Base-by-base conservation (phyloP, 2,329 filamentous ascomycete genomes). In the Claviceps sp. region DNA sequence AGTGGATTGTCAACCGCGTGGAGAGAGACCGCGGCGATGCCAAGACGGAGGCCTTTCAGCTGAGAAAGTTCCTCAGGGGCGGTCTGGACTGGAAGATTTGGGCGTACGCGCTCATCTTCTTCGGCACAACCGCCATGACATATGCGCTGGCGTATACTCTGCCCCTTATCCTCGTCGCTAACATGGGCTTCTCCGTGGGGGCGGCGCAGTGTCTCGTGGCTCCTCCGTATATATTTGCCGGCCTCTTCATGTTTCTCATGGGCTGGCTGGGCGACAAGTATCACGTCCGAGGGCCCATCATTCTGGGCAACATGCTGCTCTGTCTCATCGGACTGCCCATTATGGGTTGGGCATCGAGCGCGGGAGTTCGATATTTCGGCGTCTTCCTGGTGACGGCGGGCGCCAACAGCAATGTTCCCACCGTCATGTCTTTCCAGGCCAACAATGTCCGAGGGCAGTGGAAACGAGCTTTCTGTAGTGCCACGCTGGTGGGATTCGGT, bases 391-490 rank as follows among this genome's bases (percentile, higher is more conserved):
- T 81, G n/a, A 84, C 85, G 0, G 84, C 85, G 0, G 87, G 85
- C 7, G 81, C 83, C 56, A 89, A 89, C 66, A 78, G 82, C 57
- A 93, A 93, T 63, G 74, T 91, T 4, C 88, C 88, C 0, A 74
- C 81, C 1, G 73, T 80, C 46, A 80, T 94, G 71, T 78, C 86
- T 0, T 93, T 88, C 70, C 87, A 91, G 70, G 86, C 86, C 43
- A 93, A 91, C 69, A 94, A 94, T 67, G 84, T 94, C 61, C 82
- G 86, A 50, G 88, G 87, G 0, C 87, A 93, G 69, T 94, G 87
- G 86, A 94, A 91, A 71, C 80, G 88, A 47, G 87, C 87, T 1
- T 83, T 93, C 58, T 84, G 81, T 64, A 86, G 81, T 54, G 85
- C 87, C 2, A 84, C 82, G 0, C 75, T 91, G 2, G 84, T 93